Evolutionary conservation across 306 rosid genomes (phyloP), one percentile per base, ranked within the genome.

Genomic region (Quercus wislizeni): DNA sequence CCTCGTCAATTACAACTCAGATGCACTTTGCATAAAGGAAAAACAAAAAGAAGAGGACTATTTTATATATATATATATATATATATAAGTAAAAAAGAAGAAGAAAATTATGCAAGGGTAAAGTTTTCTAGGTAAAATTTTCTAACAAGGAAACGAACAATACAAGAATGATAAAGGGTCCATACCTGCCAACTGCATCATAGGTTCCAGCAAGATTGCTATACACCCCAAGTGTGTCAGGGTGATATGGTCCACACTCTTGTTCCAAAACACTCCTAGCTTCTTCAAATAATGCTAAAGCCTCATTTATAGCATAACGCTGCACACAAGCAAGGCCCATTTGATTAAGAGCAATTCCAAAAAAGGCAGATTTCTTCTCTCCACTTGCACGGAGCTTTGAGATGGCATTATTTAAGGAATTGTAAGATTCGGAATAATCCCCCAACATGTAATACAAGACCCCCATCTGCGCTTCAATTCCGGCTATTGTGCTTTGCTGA

Each of bases 391-490:
- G 96, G 72, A 96, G 97, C 83, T 93, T 96, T 1, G 90, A 68
- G 82, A 87, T 79, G 1, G 99, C 94, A 63, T 76, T 87, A 78
- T 88, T 87, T 55, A 96, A 82, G 81, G 93, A 80, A 69, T 88
- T 80, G 77, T 93, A 91, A 67, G 97, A 93, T 70, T 91, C 92
- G 28, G 81, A 73, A 74, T 91, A 92, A 73, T 87, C 90, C 73
- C 82, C 97, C 83, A 93, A 71, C 89, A 88, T 81, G 78, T 90
- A 93, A 86, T 90, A 70, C 87, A 93, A 82, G 75, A 91, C 98
- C 75, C 99, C 99, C 86, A 91, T 86, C 86, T 96, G 99, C 65
- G 99, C 99, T 85, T 96, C 97, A 75, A 96, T 90, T 73, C 99
- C 97, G 21, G 97, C 97, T 43, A 96, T 79, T 46, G 94, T 89